Evolutionary conservation across 208 protist genomes (phyloP).

Genomic region (Leishmania tarentolae): DNA sequence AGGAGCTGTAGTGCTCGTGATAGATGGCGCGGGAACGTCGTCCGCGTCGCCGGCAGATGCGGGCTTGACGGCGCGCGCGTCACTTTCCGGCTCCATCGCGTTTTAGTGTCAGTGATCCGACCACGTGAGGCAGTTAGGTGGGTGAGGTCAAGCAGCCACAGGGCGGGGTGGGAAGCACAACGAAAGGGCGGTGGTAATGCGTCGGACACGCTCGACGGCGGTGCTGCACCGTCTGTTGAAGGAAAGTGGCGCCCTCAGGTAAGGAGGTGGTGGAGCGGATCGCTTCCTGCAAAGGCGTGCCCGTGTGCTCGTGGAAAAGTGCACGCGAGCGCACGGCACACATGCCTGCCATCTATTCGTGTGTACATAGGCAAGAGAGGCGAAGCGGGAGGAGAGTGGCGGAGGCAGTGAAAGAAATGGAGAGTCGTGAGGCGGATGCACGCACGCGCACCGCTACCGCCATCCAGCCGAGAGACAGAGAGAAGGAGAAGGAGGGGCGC

Average conservation of each 20-base stretch:
- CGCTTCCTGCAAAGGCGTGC: not conserved
- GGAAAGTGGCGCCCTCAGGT: not conserved
- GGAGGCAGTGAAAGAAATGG: not conserved
- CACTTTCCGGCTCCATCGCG: not conserved
- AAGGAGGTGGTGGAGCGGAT: not conserved
- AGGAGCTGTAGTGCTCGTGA: not conserved
- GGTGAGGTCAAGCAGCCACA: not conserved
- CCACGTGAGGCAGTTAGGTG: not conserved
- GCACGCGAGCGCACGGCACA: not conserved
- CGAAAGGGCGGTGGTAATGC: not conserved
- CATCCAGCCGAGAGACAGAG: not conserved
- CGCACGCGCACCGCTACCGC: not conserved
- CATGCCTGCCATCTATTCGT: not conserved
- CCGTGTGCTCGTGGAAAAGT: not conserved
- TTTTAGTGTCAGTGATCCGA: too few species aligned
- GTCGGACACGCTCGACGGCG: not conserved
- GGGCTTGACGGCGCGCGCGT: not conserved
- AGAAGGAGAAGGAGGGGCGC: not conserved
- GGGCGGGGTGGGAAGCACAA: not conserved
- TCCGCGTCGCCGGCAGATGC: not conserved
- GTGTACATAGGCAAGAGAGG: not conserved
- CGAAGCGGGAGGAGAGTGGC: not conserved
- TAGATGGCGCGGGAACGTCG: not conserved
- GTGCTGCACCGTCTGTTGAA: not conserved
- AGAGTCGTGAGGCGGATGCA: not conserved